A percentile compares a stretch with the other conserved stretches of the same genome.
phyloP scores from a whole-genome alignment of 2,329 filamentous ascomycete species.

The Pestalotiopsis sp. region DNA sequence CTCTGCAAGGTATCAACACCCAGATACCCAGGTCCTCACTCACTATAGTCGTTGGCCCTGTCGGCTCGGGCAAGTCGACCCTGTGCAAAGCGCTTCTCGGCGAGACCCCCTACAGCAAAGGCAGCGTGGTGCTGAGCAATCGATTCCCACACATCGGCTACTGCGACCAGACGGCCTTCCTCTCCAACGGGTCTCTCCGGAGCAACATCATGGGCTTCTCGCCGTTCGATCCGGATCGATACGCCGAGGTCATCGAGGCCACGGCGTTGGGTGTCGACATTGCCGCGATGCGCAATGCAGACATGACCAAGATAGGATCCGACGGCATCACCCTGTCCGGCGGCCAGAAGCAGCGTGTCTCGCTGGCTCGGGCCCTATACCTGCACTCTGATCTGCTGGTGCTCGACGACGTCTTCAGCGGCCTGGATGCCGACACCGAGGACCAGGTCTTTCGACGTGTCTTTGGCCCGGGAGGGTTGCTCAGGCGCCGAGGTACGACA shows the following conservation, averaged over 20 bases:
- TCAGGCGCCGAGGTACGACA: slow-evolving; percentile 25
- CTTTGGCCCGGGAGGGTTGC: slow-evolving; percentile 30
- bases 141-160: slow-evolving; percentile 33
- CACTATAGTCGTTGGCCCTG: slow-evolving; percentile 43
- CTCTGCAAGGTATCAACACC: slow-evolving; percentile 36
- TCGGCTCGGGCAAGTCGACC: slow-evolving; percentile 48
- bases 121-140: slow-evolving; percentile 24
- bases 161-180: slow-evolving; percentile 39
- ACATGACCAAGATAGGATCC: slow-evolving; percentile 44
- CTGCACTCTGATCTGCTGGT: slow-evolving; percentile 30
- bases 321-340: slow-evolving; percentile 49
- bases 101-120: slow-evolving; percentile 33
- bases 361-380: slow-evolving; percentile 36
- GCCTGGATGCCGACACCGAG: slow-evolving; percentile 36
- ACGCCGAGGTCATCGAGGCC: slow-evolving; percentile 30
- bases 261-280: slow-evolving; percentile 32
- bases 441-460: slow-evolving; percentile 33
- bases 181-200: slow-evolving; percentile 36
- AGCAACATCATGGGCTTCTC: slow-evolving; percentile 33
- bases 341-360: slow-evolving; percentile 46
- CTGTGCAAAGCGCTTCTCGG: slow-evolving; percentile 43
- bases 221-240: slow-evolving; percentile 25
- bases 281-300: slow-evolving; percentile 35
- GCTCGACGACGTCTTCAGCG: slow-evolving; percentile 39
- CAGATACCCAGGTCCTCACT: slow-evolving; percentile 32